These are phyloP conservation scores for Citrullus mucosospermus DNA, from an alignment of 306 rosid genomes.

Conservation along the genomic window DNA sequence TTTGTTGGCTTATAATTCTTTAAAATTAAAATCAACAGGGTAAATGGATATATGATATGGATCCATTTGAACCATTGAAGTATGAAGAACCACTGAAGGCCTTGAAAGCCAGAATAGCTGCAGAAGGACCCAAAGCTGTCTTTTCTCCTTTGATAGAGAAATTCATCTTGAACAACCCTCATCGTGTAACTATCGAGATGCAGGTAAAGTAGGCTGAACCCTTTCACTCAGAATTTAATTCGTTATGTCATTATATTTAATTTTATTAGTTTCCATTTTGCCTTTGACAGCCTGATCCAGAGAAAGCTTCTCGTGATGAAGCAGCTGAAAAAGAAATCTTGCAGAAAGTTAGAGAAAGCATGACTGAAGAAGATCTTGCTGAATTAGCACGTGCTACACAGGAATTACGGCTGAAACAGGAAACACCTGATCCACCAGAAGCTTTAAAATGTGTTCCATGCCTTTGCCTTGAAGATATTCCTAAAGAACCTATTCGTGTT, in stretches of 20 bases:
- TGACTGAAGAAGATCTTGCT: slow-evolving; percentile 85
- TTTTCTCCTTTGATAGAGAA: slow-evolving; percentile 86
- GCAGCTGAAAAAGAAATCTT: slow-evolving; percentile 60
- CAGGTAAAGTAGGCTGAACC: slow-evolving; percentile 40
- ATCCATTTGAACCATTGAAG: slow-evolving; percentile 91
- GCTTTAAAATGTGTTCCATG: slow-evolving; percentile 89
- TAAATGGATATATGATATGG: slow-evolving; percentile 96
- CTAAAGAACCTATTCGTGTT: slow-evolving; percentile 72
- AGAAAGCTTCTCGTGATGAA: slow-evolving; percentile 79
- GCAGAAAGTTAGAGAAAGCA: slow-evolving; percentile 61
- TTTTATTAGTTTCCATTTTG: slow-evolving; percentile 12
- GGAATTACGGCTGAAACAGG: slow-evolving; percentile 78
- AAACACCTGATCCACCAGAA: slow-evolving; percentile 95
- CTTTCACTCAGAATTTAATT: background rate
- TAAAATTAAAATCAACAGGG: slow-evolving; percentile 33
- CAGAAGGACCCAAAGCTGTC: slow-evolving; percentile 79
- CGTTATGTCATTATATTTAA: slow-evolving; percentile 1
- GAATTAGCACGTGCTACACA: slow-evolving; percentile 80
- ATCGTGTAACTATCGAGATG: slow-evolving; percentile 84
- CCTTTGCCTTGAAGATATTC: slow-evolving; percentile 81
- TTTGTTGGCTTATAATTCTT: background rate
- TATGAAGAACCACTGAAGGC: slow-evolving; percentile 83
- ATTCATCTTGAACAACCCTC: slow-evolving; percentile 75
- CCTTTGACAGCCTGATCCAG: slow-evolving; percentile 75
- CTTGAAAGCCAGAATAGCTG: slow-evolving; percentile 71